Conservation (phyloP, 148 eudicot species). For the Euryodendron excelsum region DNA sequence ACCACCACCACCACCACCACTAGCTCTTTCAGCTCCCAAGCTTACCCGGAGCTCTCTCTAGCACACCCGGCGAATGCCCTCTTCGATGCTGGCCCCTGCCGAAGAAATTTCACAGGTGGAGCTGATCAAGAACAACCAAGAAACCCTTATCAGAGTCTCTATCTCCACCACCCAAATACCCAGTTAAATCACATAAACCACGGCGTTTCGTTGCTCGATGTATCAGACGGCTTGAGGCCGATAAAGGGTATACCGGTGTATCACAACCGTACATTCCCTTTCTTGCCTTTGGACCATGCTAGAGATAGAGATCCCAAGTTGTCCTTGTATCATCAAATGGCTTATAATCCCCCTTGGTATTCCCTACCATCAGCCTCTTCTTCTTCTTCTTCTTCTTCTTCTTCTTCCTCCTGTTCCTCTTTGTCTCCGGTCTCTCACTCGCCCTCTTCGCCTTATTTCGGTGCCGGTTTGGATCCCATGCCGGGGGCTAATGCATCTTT, state of each 20-base stretch:
- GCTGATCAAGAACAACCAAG: conserved; percentile 16
- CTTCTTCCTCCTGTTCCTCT: neutral
- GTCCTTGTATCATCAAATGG: conserved; percentile 28
- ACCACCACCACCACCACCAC: neutral
- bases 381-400: neutral
- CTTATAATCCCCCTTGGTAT: neutral
- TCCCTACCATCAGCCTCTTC: neutral
- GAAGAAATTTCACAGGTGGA: conserved; percentile 1
- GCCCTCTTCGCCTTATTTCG: conserved; percentile 18
- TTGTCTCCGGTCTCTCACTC: conserved; percentile 11
- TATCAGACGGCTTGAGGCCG: conserved; percentile 35
- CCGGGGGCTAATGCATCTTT: conserved; percentile 21
- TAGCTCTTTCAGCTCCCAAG: neutral
- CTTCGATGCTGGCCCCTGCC: neutral
- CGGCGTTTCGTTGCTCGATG: conserved; percentile 29
- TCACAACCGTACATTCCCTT: conserved; percentile 42
- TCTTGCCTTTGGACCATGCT: conserved; percentile 28
- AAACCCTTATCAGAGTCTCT: conserved; percentile 27
- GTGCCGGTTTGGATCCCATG: conserved; percentile 30
- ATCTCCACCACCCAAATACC: conserved; percentile 15
- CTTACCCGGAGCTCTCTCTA: conserved; percentile 37
- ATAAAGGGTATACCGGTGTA: conserved; percentile 57
- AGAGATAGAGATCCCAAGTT: conserved; percentile 36
- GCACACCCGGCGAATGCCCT: conserved; percentile 27
- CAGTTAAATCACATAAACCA: conserved; percentile 28